A percentile compares a stretch with the other conserved stretches of the same genome.
phyloP scores from a whole-genome alignment of 139 green algal genomes.

The Chlorella sp. region DNA sequence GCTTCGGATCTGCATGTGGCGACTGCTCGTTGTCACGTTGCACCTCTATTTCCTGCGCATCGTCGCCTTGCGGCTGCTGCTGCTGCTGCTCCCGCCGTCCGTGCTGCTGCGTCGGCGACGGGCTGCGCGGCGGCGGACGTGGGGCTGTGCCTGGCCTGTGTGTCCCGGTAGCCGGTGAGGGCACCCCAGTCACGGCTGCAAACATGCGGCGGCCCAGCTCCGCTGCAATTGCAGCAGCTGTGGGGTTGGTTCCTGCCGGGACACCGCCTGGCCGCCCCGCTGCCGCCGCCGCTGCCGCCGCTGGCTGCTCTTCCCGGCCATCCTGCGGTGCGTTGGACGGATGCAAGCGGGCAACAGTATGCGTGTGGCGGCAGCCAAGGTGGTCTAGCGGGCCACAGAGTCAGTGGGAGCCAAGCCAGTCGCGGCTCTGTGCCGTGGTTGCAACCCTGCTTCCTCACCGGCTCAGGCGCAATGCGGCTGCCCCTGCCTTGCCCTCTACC shows the following conservation, averaged over 20 bases:
- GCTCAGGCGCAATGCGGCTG: neutral
- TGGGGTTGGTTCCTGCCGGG: neutral
- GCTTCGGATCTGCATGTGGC: too few relatives aligned
- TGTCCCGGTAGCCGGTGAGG: neutral
- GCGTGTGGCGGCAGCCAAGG: neutral
- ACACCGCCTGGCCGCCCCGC: too few relatives aligned
- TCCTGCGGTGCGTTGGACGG: too few relatives aligned
- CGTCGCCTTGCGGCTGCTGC: neutral
- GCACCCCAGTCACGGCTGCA: neutral
- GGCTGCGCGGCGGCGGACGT: neutral
- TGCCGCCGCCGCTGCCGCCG: too few relatives aligned
- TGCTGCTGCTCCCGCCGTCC: neutral
- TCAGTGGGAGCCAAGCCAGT: too few relatives aligned
- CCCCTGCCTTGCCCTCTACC: neutral
- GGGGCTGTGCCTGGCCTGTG: neutral
- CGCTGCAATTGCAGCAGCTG: neutral
- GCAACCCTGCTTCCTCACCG: neutral
- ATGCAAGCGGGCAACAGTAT: too few relatives aligned
- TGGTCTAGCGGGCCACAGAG: neutral
- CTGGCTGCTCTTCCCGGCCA: too few relatives aligned
- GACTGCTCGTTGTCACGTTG: too few relatives aligned
- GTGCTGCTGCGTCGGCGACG: neutral
- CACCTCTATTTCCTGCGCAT: too few relatives aligned
- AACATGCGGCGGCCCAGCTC: neutral
- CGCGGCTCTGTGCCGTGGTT: neutral